Percentiles rank a stretch among this genome's conserved stretches.
Evolutionary conservation across 805 yeast genomes (phyloP).

Genomic region (Komagataella kurtzmanii): DNA sequence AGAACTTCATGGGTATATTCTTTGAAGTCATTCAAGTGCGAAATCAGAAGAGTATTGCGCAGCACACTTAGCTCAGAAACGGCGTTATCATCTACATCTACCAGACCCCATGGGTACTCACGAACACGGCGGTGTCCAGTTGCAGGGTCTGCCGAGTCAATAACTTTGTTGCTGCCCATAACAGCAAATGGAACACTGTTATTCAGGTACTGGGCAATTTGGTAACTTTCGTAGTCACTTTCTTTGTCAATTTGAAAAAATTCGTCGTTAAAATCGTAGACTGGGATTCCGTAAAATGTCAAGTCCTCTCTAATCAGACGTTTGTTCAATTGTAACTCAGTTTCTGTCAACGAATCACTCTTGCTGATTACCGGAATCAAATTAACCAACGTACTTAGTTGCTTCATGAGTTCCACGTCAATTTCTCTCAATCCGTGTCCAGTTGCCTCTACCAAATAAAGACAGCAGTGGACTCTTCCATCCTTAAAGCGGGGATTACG

Average conservation of each 20-base stretch:
- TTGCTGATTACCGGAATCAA: slow-evolving; percentile 74
- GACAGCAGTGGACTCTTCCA: slow-evolving; percentile 66
- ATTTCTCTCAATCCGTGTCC: slow-evolving; percentile 57
- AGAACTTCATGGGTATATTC: slow-evolving; percentile 79
- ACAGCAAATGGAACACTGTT: slow-evolving; percentile 50
- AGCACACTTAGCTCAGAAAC: slow-evolving; percentile 70
- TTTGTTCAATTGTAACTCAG: slow-evolving; percentile 64
- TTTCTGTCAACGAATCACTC: slow-evolving; percentile 63
- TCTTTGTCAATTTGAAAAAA: slow-evolving; percentile 19
- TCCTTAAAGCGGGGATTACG: slow-evolving; percentile 80
- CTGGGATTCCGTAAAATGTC: slow-evolving; percentile 53
- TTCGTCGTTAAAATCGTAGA: slow-evolving; percentile 65
- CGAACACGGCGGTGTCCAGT: slow-evolving; percentile 31
- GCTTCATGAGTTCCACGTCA: slow-evolving; percentile 61
- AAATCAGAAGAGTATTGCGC: slow-evolving; percentile 66
- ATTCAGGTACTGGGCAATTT: slow-evolving; percentile 23
- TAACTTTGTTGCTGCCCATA: slow-evolving; percentile 36
- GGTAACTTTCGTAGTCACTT: slow-evolving; percentile 15
- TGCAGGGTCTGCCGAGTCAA: slow-evolving; percentile 14
- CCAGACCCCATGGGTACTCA: slow-evolving; percentile 57
- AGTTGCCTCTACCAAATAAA: slow-evolving; percentile 63
- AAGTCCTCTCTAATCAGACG: slow-evolving; percentile 67
- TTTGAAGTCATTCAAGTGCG: slow-evolving; percentile 80
- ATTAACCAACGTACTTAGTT: slow-evolving; percentile 61
- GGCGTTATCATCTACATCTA: slow-evolving; percentile 46